Conservation (phyloP, 352 stramenopile species). For the Stramenopiles sp. region DNA sequence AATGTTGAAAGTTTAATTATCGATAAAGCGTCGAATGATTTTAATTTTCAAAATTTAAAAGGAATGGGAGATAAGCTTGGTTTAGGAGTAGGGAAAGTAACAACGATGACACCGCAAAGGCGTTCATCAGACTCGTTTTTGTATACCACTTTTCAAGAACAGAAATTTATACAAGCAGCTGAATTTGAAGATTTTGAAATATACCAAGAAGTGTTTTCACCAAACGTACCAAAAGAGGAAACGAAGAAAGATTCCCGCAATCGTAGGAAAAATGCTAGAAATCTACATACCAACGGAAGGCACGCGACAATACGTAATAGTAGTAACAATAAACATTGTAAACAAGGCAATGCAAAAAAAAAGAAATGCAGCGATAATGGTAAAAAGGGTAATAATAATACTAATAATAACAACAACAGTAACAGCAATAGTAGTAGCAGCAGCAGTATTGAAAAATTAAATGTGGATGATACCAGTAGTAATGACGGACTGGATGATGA, state of each 20-base stretch:
- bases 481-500: no score
- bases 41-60: not conserved
- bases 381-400: not conserved
- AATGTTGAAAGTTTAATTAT: no score
- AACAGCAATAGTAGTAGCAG: no score
- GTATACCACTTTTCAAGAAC: not conserved
- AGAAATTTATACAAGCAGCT: not conserved
- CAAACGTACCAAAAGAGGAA: not conserved
- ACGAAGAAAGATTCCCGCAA: not conserved
- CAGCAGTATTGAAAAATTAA: no score
- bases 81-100: not conserved
- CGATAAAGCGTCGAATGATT: no score
- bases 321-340: not conserved
- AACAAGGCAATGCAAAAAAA: not conserved
- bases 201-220: not conserved
- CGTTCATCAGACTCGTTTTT: not conserved
- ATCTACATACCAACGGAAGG: not conserved
- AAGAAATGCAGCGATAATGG: not conserved
- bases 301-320: not conserved
- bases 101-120: not conserved
- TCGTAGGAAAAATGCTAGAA: not conserved
- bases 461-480: no score
- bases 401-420: not conserved
- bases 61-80: not conserved
- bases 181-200: not conserved